A percentile compares a stretch with the other conserved stretches of the same genome.
Evolutionary conservation across 2,329 filamentous ascomycete genomes (phyloP).

Genomic region (Fusarium sublunatum): DNA sequence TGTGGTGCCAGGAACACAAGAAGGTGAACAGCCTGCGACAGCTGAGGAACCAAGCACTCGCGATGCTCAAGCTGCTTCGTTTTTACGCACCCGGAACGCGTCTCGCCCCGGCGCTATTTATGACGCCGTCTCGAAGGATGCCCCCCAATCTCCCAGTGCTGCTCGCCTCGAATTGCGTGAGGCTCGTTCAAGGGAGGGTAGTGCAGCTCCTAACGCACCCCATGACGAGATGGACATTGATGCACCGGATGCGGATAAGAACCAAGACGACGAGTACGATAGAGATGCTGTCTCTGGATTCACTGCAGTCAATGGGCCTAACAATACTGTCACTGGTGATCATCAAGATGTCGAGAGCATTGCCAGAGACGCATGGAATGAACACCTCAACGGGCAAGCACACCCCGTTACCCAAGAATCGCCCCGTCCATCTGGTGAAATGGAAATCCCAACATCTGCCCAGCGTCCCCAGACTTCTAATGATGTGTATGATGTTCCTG

Average conservation of each 20-base stretch:
- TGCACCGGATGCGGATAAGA: conserved; percentile 14
- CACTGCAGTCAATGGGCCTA: conserved; percentile 17
- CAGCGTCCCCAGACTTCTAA: conserved; percentile 29
- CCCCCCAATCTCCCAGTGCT: conserved; percentile 46
- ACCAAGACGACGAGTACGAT: conserved; percentile 15
- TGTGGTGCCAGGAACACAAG: conserved; percentile 37
- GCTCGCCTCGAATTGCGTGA: conserved; percentile 44
- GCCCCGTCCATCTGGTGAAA: conserved; percentile 17
- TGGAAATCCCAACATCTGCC: conserved; percentile 34
- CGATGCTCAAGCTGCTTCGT: conserved; percentile 23
- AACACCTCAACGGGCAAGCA: conserved; percentile 48
- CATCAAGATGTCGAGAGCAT: conserved; percentile 47
- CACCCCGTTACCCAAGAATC: conserved; percentile 31
- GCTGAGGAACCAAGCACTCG: conserved; percentile 12
- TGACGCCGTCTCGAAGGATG: conserved; percentile 33
- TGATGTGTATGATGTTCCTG: conserved; percentile 45
- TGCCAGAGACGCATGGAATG: conserved; percentile 52
- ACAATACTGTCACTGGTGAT: conserved; percentile 1
- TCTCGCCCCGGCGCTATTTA: conserved; percentile 31
- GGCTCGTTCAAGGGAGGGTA: conserved; percentile 46
- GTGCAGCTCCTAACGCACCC: conserved; percentile 24
- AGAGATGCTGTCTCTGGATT: conserved; percentile 10
- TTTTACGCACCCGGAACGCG: conserved; percentile 28
- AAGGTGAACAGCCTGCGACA: conserved; percentile 28
- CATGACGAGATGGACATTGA: conserved; percentile 45